Percentiles rank a stretch among this genome's conserved stretches.
Conservation (phyloP, 208 protist species). For the Endotrypanum monterogeii region DNA sequence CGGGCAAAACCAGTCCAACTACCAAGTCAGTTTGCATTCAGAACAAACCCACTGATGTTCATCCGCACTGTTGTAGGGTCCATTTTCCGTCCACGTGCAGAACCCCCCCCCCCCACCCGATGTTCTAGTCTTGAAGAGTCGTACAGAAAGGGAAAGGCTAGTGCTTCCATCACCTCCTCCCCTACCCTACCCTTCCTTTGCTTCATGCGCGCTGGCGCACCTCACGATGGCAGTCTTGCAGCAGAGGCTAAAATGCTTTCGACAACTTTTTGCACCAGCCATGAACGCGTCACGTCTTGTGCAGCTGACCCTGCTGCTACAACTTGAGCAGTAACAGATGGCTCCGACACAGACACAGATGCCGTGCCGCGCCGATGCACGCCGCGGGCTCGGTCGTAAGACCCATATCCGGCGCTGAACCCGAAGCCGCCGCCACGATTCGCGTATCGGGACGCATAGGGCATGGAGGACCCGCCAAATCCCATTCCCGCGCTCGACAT, state of each 20-base stretch:
- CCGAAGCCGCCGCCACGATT: conserved; percentile 7
- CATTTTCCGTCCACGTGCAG: too few species aligned
- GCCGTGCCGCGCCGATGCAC: conserved; percentile 2
- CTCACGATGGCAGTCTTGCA: not conserved
- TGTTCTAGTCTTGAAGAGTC: too few species aligned
- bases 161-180: too few species aligned
- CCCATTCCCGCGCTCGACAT: not conserved
- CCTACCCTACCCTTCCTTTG: not conserved
- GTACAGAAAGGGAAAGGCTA: too few species aligned
- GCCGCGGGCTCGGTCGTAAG: conserved; percentile 20
- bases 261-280: conserved; percentile 36
- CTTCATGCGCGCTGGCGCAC: not conserved
- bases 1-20: too few species aligned
- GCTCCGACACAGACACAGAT: not conserved
- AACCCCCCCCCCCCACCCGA: too few species aligned
- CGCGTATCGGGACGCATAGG: conserved; percentile 17
- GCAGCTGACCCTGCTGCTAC: conserved; percentile 9
- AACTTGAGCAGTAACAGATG: conserved; percentile 21
- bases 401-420: not conserved
- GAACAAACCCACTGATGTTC: too few species aligned
- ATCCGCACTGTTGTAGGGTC: too few species aligned
- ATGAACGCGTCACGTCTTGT: conserved; percentile 28
- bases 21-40: too few species aligned
- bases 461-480: conserved; percentile 14
- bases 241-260: conserved; percentile 26